These are phyloP conservation scores for Gossypium mustelinum DNA, from an alignment of 345 rosid species.

Conservation along the genomic window DNA sequence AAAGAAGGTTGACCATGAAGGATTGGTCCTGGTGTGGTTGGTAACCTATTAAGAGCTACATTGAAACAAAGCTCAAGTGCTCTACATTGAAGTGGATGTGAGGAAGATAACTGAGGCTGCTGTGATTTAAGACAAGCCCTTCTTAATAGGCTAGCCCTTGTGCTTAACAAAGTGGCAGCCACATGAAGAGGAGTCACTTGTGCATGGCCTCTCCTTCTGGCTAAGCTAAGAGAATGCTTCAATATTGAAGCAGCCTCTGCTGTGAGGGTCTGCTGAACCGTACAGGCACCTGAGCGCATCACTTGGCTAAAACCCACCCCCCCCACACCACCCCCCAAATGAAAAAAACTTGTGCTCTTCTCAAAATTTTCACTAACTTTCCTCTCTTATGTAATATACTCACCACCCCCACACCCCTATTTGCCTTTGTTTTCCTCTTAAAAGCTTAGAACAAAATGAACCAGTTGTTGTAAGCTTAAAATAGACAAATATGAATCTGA, in stretches of 20 bases:
- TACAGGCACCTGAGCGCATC: conserved; percentile 92
- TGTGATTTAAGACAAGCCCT: conserved; percentile 71
- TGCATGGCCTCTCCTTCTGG: conserved; percentile 89
- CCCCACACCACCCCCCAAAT: conserved; percentile 40
- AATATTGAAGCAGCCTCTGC: conserved; percentile 93
- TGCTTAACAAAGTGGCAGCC: conserved; percentile 55
- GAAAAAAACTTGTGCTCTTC: neutral
- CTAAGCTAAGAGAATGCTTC: conserved; percentile 90
- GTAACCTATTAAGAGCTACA: conserved; percentile 72
- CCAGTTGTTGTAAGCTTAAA: neutral
- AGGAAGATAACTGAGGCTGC: conserved; percentile 21
- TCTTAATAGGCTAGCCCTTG: conserved; percentile 47
- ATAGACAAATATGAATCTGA: neutral
- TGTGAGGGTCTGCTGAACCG: conserved; percentile 96
- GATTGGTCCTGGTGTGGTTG: conserved; percentile 44
- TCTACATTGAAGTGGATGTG: conserved; percentile 64
- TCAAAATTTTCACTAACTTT: conserved; percentile 1
- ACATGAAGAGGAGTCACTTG: conserved; percentile 94
- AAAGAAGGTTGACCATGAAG: conserved; percentile 48
- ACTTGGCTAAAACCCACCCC: conserved; percentile 54
- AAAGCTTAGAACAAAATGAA: conserved; percentile 8
- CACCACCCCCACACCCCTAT: neutral
- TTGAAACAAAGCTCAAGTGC: conserved; percentile 83
- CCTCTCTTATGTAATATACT: neutral
- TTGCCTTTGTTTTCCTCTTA: neutral